Evolutionary conservation across 192 early-diverging fungal genomes (phyloP).

Genomic region (Coemansia sp.): DNA sequence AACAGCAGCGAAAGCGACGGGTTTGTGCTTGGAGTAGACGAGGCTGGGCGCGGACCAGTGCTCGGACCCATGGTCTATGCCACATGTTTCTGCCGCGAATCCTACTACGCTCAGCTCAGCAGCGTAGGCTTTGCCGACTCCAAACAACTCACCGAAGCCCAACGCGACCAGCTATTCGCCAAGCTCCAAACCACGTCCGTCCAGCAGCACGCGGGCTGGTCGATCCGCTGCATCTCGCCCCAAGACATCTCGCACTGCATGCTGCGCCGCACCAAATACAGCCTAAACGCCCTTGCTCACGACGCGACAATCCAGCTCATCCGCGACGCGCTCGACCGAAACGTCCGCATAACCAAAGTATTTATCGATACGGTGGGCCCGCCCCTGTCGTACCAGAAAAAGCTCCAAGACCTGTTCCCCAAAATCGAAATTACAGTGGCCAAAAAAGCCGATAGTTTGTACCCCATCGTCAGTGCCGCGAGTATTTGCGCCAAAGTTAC

Average conservation of each 20-base stretch:
- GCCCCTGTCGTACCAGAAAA: conserved; percentile 78
- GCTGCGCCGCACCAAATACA: conserved; percentile 82
- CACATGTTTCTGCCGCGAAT: conserved; percentile 73
- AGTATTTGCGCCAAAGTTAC: conserved; percentile 92
- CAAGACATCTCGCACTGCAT: conserved; percentile 91
- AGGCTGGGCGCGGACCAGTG: conserved; percentile 95
- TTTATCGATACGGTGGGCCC: conserved; percentile 97
- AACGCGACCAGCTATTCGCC: conserved; percentile 70
- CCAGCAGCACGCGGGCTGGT: conserved; percentile 77
- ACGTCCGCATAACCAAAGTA: conserved; percentile 69
- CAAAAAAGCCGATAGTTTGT: conserved; percentile 92
- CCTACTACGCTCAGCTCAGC: conserved; percentile 63
- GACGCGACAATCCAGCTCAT: conserved; percentile 90
- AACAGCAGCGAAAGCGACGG: not conserved
- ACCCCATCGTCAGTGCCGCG: conserved; percentile 92
- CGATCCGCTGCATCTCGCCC: conserved; percentile 77
- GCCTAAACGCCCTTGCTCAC: conserved; percentile 90
- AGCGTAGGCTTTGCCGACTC: conserved; percentile 89
- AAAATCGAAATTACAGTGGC: conserved; percentile 78
- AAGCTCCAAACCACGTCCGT: conserved; percentile 52
- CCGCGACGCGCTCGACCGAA: conserved; percentile 58
- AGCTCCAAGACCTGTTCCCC: conserved; percentile 76
- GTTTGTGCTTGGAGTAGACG: conserved; percentile 89
- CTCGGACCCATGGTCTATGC: conserved; percentile 98
- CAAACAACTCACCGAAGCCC: conserved; percentile 81